These are phyloP conservation scores for Ceratocystis ficicola DNA, from an alignment of 2,329 filamentous ascomycete species.

Conservation along the genomic window DNA sequence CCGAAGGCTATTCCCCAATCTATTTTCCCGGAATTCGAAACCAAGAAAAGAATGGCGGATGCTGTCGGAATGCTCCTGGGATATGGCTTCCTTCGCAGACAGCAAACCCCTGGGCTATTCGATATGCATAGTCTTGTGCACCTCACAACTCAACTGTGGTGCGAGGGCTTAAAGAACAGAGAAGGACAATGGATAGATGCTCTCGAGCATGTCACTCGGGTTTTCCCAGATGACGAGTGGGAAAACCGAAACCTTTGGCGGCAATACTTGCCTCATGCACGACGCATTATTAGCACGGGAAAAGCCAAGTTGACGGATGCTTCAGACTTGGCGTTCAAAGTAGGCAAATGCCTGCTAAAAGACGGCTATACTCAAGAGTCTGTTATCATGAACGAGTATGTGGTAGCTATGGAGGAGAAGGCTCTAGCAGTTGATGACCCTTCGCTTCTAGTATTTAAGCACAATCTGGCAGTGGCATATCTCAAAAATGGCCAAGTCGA, in stretches of 20 bases:
- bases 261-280: not conserved
- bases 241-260: not conserved
- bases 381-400: not conserved
- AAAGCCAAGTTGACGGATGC: not conserved
- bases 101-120: not conserved
- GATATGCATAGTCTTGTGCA: not conserved
- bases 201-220: not conserved
- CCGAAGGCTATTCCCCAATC: not conserved
- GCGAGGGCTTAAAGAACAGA: not conserved
- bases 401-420: not conserved
- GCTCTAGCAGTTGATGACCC: not conserved
- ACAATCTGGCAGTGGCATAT: not conserved
- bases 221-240: not conserved
- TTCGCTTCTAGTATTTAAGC: not conserved
- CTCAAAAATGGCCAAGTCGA: not conserved
- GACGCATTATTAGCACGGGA: not conserved
- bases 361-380: not conserved
- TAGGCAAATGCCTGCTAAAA: not conserved
- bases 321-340: not conserved
- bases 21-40: not conserved
- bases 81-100: not conserved
- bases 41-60: not conserved
- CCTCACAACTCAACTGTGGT: not conserved
- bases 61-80: not conserved
- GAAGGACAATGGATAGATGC: not conserved